Evolutionary conservation across 371 early-diverging fungal species (phyloP).

Genomic region (Apophysomyces elegans): DNA sequence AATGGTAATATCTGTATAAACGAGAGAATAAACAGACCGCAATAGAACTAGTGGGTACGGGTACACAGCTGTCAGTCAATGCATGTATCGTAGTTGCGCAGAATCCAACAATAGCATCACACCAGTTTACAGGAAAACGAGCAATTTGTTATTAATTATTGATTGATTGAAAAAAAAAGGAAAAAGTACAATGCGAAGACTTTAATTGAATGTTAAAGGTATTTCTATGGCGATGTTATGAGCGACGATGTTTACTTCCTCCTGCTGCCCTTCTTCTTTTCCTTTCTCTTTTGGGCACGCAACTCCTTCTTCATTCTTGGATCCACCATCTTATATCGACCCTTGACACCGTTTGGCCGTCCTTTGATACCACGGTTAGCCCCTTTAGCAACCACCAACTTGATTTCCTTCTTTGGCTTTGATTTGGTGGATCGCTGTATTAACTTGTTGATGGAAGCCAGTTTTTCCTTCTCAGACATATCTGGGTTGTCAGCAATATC

Average conservation of each 20-base stretch:
- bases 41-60: too few species aligned
- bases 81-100: too few species aligned
- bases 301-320: slow-evolving; percentile 92
- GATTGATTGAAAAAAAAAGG: too few species aligned
- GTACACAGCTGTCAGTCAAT: too few species aligned
- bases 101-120: too few species aligned
- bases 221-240: not conserved
- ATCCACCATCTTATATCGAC: slow-evolving; percentile 95
- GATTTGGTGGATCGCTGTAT: slow-evolving; percentile 70
- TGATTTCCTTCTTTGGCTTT: slow-evolving; percentile 75
- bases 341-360: slow-evolving; percentile 97
- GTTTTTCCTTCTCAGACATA: slow-evolving; percentile 88
- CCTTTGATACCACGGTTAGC: slow-evolving; percentile 85
- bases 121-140: too few species aligned
- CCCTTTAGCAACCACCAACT: slow-evolving; percentile 93
- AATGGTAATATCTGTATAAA: too few species aligned
- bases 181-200: not conserved
- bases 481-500: slow-evolving; percentile 87
- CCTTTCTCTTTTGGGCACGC: slow-evolving; percentile 79
- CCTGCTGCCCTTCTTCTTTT: slow-evolving; percentile 54
- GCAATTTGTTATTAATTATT: too few species aligned
- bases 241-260: slow-evolving; percentile 13
- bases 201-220: not conserved
- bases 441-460: slow-evolving; percentile 80
- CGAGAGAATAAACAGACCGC: too few species aligned